Evolutionary conservation across 768 basidiomycete species (phyloP), one percentile per base, ranked within the genome.

Genomic region (Suillus occidentalis): DNA sequence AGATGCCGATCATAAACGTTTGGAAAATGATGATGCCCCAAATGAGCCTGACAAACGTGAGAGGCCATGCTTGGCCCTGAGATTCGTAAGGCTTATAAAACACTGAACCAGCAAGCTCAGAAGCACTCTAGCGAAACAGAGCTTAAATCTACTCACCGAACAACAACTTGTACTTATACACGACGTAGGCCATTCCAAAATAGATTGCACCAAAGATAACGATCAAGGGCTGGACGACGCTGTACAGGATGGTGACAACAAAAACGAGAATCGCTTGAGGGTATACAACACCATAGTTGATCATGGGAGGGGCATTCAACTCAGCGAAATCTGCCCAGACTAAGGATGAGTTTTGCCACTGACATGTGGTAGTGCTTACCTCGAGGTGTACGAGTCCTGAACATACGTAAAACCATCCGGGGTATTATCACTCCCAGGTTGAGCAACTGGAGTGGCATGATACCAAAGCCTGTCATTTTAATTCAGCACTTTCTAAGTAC

Each of bases 81-180:
- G 92, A 94, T 78, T 98, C 96, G 77, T 98, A 99, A 0, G 97
- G 97, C 72, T 98, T 98, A 81, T 97, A 97, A 81, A 97, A 99
- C 22, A 98, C 95, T 97, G 72, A 0, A 53, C 56, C 45, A 42
- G 6, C 58, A 31, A 16, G 36, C 62, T 40, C n/a, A 65, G 37
- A 49, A 28, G 42, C 28, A 42, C 20, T 39, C 31, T 20, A 4
- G 10, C 34, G 42, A 28, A 40, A 60, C 10, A 22, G 14, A 4
- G 25, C 18, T 28, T 59, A 1, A 12, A 42, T 53, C 39, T 22
- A 77, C 92, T 63, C 64, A 96, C 96, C 94, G 70, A 97, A 97
- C 0, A 99, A 81, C 5, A 99, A 83, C 71, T 97, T 97, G 80
- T 99, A 97, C 81, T 99, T 99, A 85, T 98, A 99, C 3, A 97